Conservation (phyloP, 176 grass and related monocot genomes). For the Phragmites australis region DNA sequence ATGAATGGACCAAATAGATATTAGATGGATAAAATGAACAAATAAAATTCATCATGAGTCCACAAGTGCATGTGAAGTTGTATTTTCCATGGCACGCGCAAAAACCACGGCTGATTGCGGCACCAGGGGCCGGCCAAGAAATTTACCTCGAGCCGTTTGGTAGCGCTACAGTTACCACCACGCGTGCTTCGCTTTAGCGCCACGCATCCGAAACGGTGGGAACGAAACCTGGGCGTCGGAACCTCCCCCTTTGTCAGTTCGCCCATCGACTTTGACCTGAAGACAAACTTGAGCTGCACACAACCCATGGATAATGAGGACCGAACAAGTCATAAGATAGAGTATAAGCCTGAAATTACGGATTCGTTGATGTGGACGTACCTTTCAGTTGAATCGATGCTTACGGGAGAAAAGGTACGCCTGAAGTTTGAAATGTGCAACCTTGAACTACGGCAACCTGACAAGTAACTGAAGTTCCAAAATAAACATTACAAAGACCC, state of each 20-base stretch:
- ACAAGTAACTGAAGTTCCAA: not conserved
- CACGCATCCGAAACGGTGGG: constrained; percentile 47
- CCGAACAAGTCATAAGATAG: constrained; percentile 5
- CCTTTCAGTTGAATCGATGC: not conserved
- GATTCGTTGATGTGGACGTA: constrained; percentile 13
- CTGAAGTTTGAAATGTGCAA: not conserved
- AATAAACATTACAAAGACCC: not conserved
- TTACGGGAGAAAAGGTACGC: constrained; percentile 22
- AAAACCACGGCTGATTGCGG: not conserved
- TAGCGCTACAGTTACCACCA: constrained; percentile 35
- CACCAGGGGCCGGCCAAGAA: not conserved
- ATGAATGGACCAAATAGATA: too few relatives aligned
- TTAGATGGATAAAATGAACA: too few relatives aligned
- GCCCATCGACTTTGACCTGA: constrained; percentile 46
- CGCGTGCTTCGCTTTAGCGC: constrained; percentile 40
- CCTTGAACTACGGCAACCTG: not conserved
- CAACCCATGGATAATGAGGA: constrained; percentile 34
- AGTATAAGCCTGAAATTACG: constrained; percentile 19
- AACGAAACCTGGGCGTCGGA: constrained; percentile 1
- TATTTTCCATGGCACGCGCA: too few relatives aligned
- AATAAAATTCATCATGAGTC: too few relatives aligned
- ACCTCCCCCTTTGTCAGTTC: not conserved
- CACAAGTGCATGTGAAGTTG: too few relatives aligned
- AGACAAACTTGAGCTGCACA: constrained; percentile 28
- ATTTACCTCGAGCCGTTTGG: constrained; percentile 4